Base-by-base conservation (phyloP, 208 protist species). In the Acanthamoeba rhysodes region DNA sequence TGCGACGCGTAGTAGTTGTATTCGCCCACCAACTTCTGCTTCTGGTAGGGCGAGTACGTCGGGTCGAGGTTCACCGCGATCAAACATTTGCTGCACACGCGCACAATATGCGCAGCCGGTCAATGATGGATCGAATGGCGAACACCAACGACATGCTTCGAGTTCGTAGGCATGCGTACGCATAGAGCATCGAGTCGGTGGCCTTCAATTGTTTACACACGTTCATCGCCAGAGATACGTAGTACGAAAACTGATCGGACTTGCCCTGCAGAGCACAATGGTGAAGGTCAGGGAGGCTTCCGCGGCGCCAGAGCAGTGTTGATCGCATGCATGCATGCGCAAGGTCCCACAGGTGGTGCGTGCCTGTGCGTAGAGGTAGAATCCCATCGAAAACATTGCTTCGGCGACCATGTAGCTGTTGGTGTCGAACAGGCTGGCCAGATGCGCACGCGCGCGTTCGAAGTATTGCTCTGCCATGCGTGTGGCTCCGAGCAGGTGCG, bases 41-140 rank as follows among this genome's bases (percentile, higher is more conserved):
- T 82, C 22, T 82, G 9, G 10, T 53, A 1, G 6, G 74, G 34
- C 32, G 74, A 82, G 45, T 82, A 82, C 4, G 74, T 82, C 74
- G 74, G 74, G 32, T 82, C 74, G 74, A 82, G 74, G 45, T 82
- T 45, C 24, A 82, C 74, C 3, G 74, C 74, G 45, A 82, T 82
- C 74, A 82, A 10, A 41, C 74, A 82, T 55, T 82, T 82, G 37
- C 74, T 82, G 74, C 66, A 72, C 10, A 37, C 29, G 4, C 29
- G 37, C 6, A 37, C n/a, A n/a, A n/a, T n/a, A n/a, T n/a, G n/a
- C n/a, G n/a, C n/a, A n/a, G n/a, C n/a, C n/a, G n/a, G n/a, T n/a
- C n/a, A n/a, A n/a, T n/a, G n/a, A n/a, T n/a, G n/a, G n/a, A n/a
- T n/a, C n/a, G n/a, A n/a, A n/a, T n/a, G n/a, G n/a, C n/a, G n/a